A percentile compares a stretch with the other conserved stretches of the same genome.
Evolutionary conservation across 192 early-diverging fungal species (phyloP).

Genomic region (Linnemannia schmuckeri): DNA sequence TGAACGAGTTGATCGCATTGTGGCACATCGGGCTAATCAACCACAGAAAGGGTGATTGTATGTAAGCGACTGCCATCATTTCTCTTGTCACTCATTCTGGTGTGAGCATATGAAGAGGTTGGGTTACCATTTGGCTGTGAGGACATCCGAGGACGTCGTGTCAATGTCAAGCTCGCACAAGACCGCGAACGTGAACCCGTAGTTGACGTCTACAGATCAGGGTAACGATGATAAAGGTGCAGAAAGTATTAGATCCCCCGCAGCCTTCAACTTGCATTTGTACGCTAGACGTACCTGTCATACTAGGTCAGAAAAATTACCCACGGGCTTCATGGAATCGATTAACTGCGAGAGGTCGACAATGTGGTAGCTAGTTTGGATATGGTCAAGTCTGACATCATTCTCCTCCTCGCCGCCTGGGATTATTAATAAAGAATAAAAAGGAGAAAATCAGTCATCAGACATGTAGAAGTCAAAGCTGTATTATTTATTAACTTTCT

Average conservation of each 20-base stretch:
- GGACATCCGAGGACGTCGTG: constrained; percentile 15
- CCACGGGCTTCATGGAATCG: background rate
- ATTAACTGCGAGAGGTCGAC: constrained; percentile 13
- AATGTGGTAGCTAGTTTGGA: constrained; percentile 21
- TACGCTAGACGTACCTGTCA: too few species aligned
- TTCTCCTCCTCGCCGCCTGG: background rate
- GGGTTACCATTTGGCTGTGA: constrained; percentile 35
- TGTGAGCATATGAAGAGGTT: background rate
- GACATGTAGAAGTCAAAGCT: background rate
- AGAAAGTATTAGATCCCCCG: too few species aligned
- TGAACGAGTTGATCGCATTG: constrained; percentile 31
- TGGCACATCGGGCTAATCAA: constrained; percentile 28
- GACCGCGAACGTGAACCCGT: constrained; percentile 28
- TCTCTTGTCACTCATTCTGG: background rate
- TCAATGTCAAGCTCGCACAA: constrained; percentile 43
- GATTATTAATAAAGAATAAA: background rate
- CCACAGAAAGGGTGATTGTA: background rate
- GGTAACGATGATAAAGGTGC: background rate
- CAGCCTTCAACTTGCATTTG: too few species aligned
- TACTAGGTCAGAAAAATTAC: background rate
- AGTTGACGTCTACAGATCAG: constrained; percentile 13
- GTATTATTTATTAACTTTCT: background rate
- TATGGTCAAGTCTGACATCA: constrained; percentile 14
- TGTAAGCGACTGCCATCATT: background rate
- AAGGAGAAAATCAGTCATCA: background rate